Base-by-base conservation (phyloP, 2,329 filamentous ascomycete species). In the Gaeumannomyces tritici region DNA sequence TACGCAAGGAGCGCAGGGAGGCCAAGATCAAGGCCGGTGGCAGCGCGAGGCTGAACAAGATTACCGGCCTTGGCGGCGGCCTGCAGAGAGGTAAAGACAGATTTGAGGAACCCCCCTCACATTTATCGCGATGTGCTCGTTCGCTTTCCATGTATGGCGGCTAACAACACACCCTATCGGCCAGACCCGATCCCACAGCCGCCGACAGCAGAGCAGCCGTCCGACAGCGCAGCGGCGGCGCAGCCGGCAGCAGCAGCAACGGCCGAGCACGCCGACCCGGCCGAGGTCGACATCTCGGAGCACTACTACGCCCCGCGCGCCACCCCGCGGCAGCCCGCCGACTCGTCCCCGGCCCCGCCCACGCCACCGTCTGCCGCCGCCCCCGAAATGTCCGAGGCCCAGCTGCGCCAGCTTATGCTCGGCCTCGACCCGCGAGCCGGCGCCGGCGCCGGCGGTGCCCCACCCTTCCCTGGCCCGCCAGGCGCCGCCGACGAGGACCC, bases 211-310 rank as follows among this genome's bases (percentile, higher is more conserved):
- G 63, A 72, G 29, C 67, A 70, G 55, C 63, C 73, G 13, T 65
- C 72, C 54, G 67, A 71, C 27, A 67, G 74, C 31, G 67, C 73
- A n/a, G 71, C 72, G 21, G 68, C 75, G 6, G n/a, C n/a, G n/a
- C n/a, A n/a, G n/a, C 3, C 56, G 8, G 51, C 55, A 12, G 5
- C 56, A 15, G 59, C 55, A 15, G 55, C 71, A 9, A 61, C 70
- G 31, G 66, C 73, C 15, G 57, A 73, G 31, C 75, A 82, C 68
- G 84, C 80, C 63, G 88, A 90, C 69, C 89, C 89, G 7, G 89
- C 87, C 6, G 90, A 92, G 73, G 82, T 91, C 66, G 89, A 93
- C 72, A 91, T 93, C 67, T 90, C 88, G n/a, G 76, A 88, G 66
- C 88, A 90, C 75, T 87, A 74, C 75, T 12, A 76, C 77, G 55